Conservation (phyloP, 345 rosid species). For the Alliaria petiolata region DNA sequence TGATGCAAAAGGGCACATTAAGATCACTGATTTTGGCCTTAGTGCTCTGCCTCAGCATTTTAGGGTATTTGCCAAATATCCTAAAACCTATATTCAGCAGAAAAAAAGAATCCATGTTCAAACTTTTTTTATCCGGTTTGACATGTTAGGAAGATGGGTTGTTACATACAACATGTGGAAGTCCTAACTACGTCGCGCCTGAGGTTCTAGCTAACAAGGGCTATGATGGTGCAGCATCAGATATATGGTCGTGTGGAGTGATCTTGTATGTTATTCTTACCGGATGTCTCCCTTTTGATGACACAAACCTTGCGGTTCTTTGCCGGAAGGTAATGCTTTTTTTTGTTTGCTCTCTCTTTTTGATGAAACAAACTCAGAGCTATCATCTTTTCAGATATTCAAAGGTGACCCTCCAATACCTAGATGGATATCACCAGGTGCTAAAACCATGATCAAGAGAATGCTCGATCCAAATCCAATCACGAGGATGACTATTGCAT, state of each 20-base stretch:
- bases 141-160: slow-evolving; percentile 64
- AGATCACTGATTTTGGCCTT: slow-evolving; percentile 92
- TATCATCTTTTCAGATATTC: slow-evolving; percentile 44
- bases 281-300: slow-evolving; percentile 88
- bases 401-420: slow-evolving; percentile 81
- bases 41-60: slow-evolving; percentile 85
- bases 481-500: slow-evolving; percentile 56
- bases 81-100: slow-evolving; percentile 25
- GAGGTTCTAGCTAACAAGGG: slow-evolving; percentile 85
- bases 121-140: background rate
- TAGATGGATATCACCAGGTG: slow-evolving; percentile 74
- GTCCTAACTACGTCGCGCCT: slow-evolving; percentile 91
- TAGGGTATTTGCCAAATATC: slow-evolving; percentile 46
- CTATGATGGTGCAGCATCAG: slow-evolving; percentile 84
- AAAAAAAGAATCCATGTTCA: background rate
- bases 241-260: slow-evolving; percentile 92
- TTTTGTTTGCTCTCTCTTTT: too few relatives aligned
- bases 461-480: slow-evolving; percentile 81
- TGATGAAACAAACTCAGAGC: slow-evolving; percentile 8
- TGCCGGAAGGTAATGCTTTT: slow-evolving; percentile 57
- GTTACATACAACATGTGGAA: slow-evolving; percentile 90
- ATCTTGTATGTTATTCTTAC: slow-evolving; percentile 80
- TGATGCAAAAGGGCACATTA: slow-evolving; percentile 71
- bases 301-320: slow-evolving; percentile 77
- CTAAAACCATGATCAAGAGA: slow-evolving; percentile 61